Conservation (phyloP, 805 yeast species). For the Hagleromyces aurorensis region DNA sequence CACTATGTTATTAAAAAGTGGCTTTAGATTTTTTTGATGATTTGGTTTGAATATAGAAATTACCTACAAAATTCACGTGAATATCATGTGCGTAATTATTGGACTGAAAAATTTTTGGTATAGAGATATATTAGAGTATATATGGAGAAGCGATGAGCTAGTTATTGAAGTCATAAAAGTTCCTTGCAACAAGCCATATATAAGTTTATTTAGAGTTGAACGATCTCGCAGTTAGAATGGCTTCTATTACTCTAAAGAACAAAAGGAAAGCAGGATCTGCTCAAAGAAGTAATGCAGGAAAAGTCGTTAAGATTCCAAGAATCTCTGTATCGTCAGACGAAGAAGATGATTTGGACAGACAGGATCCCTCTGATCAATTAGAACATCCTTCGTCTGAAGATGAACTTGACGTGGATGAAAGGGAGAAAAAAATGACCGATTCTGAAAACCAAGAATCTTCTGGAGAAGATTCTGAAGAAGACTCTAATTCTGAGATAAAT, state of each 20-base stretch:
- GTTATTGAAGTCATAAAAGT: too few species aligned
- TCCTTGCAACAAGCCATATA: too few species aligned
- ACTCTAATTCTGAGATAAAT: constrained; percentile 25
- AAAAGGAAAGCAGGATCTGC: constrained; percentile 9
- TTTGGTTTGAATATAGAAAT: too few species aligned
- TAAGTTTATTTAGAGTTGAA: too few species aligned
- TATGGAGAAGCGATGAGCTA: too few species aligned
- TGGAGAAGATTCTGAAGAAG: constrained; percentile 15
- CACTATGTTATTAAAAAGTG: too few species aligned
- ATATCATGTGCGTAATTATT: too few species aligned
- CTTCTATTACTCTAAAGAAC: constrained; percentile 12
- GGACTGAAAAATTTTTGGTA: too few species aligned
- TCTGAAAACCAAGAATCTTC: constrained; percentile 18
- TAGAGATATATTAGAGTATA: too few species aligned
- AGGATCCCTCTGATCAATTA: constrained; percentile 7
- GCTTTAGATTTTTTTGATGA: too few species aligned
- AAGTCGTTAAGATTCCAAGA: constrained; percentile 26
- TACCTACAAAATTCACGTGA: too few species aligned
- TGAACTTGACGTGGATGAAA: constrained; percentile 21
- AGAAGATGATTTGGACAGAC: constrained; percentile 20
- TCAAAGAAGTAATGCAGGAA: constrained; percentile 6
- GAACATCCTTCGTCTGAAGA: constrained; percentile 7
- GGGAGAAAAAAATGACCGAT: constrained; percentile 15
- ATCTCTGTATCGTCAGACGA: constrained; percentile 30
- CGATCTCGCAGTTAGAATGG: constrained; percentile 17